Percentiles rank a stretch among this genome's conserved stretches.
phyloP scores from a whole-genome alignment of 108 stramenopile species.

The Craspedostauros australis region DNA sequence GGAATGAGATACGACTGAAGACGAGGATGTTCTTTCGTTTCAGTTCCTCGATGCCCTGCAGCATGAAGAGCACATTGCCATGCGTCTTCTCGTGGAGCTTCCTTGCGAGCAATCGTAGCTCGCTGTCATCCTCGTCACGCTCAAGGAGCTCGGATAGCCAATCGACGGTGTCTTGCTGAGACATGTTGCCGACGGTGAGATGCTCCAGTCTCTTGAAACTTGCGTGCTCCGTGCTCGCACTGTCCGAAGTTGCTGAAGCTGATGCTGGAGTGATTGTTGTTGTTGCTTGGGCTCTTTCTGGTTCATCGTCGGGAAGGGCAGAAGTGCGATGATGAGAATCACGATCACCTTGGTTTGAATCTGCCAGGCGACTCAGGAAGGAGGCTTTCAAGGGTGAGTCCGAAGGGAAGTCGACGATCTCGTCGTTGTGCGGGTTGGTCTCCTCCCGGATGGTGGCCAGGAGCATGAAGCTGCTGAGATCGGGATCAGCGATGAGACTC shows the following conservation, averaged over 20 bases:
- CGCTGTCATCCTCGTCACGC: background rate
- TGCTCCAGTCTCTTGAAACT: constrained; percentile 8
- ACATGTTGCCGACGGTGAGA: constrained; percentile 14
- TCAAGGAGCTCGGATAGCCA: constrained; percentile 15
- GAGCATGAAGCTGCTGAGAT: constrained; percentile 14
- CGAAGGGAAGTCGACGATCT: no score
- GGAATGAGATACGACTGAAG: constrained; percentile 32
- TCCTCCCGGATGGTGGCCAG: constrained; percentile 15
- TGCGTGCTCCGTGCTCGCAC: no score
- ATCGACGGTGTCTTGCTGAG: constrained; percentile 11
- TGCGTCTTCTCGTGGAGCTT: constrained; percentile 18
- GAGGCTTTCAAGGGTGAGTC: no score
- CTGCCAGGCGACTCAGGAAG: no score
- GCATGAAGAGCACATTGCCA: constrained; percentile 25
- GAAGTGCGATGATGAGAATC: no score
- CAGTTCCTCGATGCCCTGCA: constrained; percentile 39
- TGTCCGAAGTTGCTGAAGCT: no score
- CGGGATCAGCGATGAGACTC: constrained; percentile 9
- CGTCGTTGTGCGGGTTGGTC: no score
- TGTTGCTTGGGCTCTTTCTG: no score
- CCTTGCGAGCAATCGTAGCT: constrained; percentile 7
- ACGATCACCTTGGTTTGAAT: no score
- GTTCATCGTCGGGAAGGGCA: no score
- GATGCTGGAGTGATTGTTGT: no score
- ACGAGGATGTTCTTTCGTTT: constrained; percentile 40